phyloP scores from a whole-genome alignment of 164 flowering plant species.

The Vitis rotundifolia region DNA sequence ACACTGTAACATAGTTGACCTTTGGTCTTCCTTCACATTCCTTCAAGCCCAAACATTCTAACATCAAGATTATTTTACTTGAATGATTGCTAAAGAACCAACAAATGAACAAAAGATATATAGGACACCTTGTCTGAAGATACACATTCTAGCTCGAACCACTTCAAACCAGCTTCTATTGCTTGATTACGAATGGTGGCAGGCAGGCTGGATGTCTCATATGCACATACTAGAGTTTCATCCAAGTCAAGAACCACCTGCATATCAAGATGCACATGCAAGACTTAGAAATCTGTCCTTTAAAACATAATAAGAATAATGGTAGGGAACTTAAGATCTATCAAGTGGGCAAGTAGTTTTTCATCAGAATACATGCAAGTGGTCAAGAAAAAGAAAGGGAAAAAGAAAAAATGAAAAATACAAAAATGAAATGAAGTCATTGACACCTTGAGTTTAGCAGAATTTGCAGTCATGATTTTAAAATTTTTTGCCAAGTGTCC shows the following conservation, averaged over 20 bases:
- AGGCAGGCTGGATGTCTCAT: constrained; percentile 76
- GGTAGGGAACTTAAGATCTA: no score
- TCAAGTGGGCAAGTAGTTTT: no score
- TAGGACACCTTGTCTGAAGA: constrained; percentile 72
- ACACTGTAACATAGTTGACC: constrained; percentile 90
- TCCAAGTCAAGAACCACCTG: constrained; percentile 84
- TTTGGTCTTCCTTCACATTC: constrained; percentile 84
- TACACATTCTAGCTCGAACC: constrained; percentile 80
- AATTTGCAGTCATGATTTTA: no score
- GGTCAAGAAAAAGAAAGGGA: no score
- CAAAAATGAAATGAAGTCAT: no score
- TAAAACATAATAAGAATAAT: no score
- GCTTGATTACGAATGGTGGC: constrained; percentile 55
- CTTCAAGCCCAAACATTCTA: constrained; percentile 38
- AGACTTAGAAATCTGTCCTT: no score
- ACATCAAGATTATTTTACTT: neutral
- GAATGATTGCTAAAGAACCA: neutral
- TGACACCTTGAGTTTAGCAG: no score
- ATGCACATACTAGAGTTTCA: constrained; percentile 78
- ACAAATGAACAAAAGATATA: neutral
- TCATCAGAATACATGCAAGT: no score
- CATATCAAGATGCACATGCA: constrained; percentile 9
- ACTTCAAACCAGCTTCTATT: constrained; percentile 64
- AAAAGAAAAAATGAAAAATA: no score
- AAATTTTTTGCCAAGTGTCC: no score